Conservation (phyloP, 441 rosid genomes). For the Corymbia calophylla region DNA sequence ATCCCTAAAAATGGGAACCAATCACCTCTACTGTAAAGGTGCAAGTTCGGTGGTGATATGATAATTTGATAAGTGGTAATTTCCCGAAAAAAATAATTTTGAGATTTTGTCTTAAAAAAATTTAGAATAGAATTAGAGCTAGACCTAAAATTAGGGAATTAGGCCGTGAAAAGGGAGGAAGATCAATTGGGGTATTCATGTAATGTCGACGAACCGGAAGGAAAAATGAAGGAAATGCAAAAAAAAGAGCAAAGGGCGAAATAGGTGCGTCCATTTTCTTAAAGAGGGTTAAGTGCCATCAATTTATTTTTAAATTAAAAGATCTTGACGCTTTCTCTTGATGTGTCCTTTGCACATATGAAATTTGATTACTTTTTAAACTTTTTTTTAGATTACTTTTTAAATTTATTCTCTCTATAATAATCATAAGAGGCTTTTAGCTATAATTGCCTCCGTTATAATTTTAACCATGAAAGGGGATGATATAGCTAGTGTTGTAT, state of each 20-base stretch:
- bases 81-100: too few species aligned
- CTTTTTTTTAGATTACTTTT: neutral
- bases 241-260: neutral
- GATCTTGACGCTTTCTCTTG: neutral
- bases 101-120: too few species aligned
- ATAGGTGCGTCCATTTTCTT: neutral
- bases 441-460: fast-evolving
- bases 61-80: too few species aligned
- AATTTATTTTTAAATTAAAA: neutral
- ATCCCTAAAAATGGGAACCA: too few species aligned
- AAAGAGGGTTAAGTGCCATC: neutral
- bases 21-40: neutral
- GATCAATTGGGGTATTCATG: neutral
- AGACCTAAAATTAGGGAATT: neutral
- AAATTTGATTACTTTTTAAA: neutral
- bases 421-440: neutral
- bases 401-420: neutral
- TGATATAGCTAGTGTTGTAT: neutral
- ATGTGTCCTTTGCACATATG: neutral
- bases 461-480: neutral
- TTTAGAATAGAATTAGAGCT: too few species aligned
- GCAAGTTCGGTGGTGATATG: neutral
- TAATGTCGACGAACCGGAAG: too few species aligned
- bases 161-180: neutral
- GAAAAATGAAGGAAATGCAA: too few species aligned